A percentile compares a stretch with the other conserved stretches of the same genome.
These are phyloP conservation scores for Diplodia intermedia DNA, from an alignment of 2,329 filamentous ascomycete species.

Conservation along the genomic window DNA sequence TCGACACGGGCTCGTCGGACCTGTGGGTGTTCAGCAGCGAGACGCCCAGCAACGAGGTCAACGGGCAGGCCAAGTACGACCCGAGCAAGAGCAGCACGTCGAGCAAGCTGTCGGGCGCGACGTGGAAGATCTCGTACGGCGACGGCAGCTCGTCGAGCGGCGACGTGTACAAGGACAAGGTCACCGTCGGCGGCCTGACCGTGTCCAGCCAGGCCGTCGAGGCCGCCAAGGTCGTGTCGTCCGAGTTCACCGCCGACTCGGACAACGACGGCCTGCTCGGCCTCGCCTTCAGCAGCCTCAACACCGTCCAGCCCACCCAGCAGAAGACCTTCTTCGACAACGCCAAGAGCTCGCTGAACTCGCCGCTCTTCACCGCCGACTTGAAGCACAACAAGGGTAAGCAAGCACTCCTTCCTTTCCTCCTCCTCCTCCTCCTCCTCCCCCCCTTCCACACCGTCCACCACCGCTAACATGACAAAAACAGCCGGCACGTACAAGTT, in stretches of 20 bases:
- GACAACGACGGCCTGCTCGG: constrained; percentile 66
- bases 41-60: constrained; percentile 24
- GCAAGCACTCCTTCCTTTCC: not conserved
- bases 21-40: constrained; percentile 55
- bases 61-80: constrained; percentile 65
- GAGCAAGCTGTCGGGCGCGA: constrained; percentile 40
- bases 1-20: constrained; percentile 74
- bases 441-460: constrained; percentile 21
- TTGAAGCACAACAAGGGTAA: constrained; percentile 58
- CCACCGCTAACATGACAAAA: not conserved
- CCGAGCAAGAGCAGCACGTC: constrained; percentile 54
- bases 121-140: constrained; percentile 69
- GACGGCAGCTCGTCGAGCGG: constrained; percentile 71
- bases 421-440: no score
- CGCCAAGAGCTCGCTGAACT: constrained; percentile 59
- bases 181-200: constrained; percentile 65
- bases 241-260: constrained; percentile 53
- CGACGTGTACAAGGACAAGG: constrained; percentile 70
- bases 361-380: constrained; percentile 64
- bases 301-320: constrained; percentile 59
- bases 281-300: constrained; percentile 65
- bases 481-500: constrained; percentile 61
- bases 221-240: constrained; percentile 65
- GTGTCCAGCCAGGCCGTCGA: constrained; percentile 70
- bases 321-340: constrained; percentile 68